These are phyloP conservation scores for Mimosa pudica DNA, from an alignment of 306 rosid species.

Conservation along the genomic window DNA sequence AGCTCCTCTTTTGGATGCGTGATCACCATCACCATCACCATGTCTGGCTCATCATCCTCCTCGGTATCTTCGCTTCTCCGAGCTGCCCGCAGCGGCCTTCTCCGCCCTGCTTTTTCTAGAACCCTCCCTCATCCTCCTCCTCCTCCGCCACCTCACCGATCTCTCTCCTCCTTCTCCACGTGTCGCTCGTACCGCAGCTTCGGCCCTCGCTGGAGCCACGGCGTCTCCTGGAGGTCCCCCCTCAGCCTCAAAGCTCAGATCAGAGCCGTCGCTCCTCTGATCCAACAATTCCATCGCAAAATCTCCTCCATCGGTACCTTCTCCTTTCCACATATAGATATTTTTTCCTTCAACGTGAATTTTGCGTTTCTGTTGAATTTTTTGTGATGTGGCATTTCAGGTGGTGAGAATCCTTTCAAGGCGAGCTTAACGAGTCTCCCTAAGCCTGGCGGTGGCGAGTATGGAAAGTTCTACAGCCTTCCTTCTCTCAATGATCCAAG, in stretches of 20 bases:
- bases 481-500: slow-evolving; percentile 91
- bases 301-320: slow-evolving; percentile 73
- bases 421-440: slow-evolving; percentile 82
- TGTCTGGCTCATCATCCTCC: slow-evolving; percentile 54
- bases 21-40: slow-evolving; percentile 36
- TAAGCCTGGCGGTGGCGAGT: slow-evolving; percentile 96
- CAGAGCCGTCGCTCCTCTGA: slow-evolving; percentile 74
- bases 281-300: slow-evolving; percentile 74
- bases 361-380: not conserved
- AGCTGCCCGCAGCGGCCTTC: slow-evolving; percentile 58
- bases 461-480: slow-evolving; percentile 91
- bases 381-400: slow-evolving; percentile 44
- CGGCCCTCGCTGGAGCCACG: slow-evolving; percentile 72
- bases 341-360: too few relatives aligned
- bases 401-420: slow-evolving; percentile 88
- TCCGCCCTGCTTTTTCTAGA: slow-evolving; percentile 52
- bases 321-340: not conserved
- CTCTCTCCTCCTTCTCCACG: slow-evolving; percentile 47
- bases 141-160: slow-evolving; percentile 32
- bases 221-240: slow-evolving; percentile 69
- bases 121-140: slow-evolving; percentile 35
- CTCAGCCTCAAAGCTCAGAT: slow-evolving; percentile 75
- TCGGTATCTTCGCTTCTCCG: slow-evolving; percentile 69
- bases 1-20: slow-evolving; percentile 38
- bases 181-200: slow-evolving; percentile 41